Conservation (phyloP, 1,139 yeast species). For the Magnusiomyces ingens region DNA sequence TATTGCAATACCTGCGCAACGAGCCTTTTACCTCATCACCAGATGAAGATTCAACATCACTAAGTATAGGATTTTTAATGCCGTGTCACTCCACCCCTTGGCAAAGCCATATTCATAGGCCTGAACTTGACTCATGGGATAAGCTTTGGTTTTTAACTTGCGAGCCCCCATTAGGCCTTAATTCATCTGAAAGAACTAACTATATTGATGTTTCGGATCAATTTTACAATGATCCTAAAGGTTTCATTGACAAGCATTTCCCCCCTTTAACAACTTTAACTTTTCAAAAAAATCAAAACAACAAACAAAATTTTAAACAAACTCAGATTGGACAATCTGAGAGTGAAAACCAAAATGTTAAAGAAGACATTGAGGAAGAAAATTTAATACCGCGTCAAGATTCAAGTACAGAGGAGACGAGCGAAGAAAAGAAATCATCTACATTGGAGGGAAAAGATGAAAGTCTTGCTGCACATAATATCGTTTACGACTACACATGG, state of each 20-base stretch:
- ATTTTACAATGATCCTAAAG: slow-evolving; percentile 60
- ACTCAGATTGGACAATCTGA: no score
- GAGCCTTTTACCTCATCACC: neutral
- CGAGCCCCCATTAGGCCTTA: slow-evolving; percentile 66
- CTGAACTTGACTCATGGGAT: slow-evolving; percentile 30
- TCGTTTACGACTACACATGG: slow-evolving; percentile 45
- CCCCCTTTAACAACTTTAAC: slow-evolving; percentile 28
- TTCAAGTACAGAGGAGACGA: no score
- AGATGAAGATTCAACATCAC: slow-evolving; percentile 21
- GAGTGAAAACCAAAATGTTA: no score
- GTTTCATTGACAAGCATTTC: slow-evolving; percentile 44
- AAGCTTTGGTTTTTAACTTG: slow-evolving; percentile 77
- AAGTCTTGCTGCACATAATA: no score
- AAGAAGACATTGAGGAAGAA: slow-evolving; percentile 18
- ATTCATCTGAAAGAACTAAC: slow-evolving; percentile 29
- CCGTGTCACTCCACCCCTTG: slow-evolving; percentile 99
- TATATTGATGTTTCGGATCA: slow-evolving; percentile 85
- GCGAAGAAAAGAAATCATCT: no score
- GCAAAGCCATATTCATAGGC: slow-evolving; percentile 73
- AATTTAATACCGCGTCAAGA: no score
- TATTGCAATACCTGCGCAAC: slow-evolving; percentile 47
- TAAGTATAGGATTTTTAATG: slow-evolving; percentile 68
- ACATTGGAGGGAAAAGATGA: no score
- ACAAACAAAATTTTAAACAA: no score
- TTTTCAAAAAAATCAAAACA: no score